Evolutionary conservation across 179 eudicot genomes (phyloP).

Genomic region (Beta macrorhiza): DNA sequence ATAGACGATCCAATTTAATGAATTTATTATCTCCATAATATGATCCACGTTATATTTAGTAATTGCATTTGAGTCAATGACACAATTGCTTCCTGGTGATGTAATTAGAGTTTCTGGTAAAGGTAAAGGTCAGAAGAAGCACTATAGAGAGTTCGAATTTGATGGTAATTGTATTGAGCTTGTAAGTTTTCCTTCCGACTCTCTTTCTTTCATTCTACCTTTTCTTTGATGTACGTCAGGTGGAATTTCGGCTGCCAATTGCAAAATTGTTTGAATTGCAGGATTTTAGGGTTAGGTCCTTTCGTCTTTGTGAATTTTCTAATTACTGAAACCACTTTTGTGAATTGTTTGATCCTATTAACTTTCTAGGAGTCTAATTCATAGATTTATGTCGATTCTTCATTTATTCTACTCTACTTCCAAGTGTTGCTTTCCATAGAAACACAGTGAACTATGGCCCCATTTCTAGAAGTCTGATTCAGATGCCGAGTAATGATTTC

Average conservation of each 20-base stretch:
- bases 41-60: too few relatives aligned
- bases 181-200: conserved; percentile 34
- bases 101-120: conserved; percentile 60
- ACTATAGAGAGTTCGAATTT: conserved; percentile 53
- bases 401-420: neutral
- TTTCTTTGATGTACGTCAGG: neutral
- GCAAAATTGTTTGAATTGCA: neutral
- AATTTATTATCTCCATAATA: too few relatives aligned
- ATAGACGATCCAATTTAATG: too few relatives aligned
- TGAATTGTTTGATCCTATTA: too few relatives aligned
- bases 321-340: too few relatives aligned
- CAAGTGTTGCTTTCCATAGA: too few relatives aligned
- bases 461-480: neutral
- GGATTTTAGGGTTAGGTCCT: conserved; percentile 19
- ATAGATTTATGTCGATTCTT: neutral
- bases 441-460: neutral
- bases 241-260: neutral
- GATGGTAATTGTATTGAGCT: conserved; percentile 61
- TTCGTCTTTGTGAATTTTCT: too few relatives aligned
- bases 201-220: neutral
- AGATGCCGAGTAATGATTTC: neutral
- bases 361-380: too few relatives aligned
- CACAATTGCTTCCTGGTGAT: conserved; percentile 30
- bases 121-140: conserved; percentile 45
- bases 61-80: too few relatives aligned